Percentiles rank a stretch among this genome's conserved stretches.
Evolutionary conservation across 2,329 filamentous ascomycete genomes (phyloP).

Genomic region (Colletotrichum sp.): DNA sequence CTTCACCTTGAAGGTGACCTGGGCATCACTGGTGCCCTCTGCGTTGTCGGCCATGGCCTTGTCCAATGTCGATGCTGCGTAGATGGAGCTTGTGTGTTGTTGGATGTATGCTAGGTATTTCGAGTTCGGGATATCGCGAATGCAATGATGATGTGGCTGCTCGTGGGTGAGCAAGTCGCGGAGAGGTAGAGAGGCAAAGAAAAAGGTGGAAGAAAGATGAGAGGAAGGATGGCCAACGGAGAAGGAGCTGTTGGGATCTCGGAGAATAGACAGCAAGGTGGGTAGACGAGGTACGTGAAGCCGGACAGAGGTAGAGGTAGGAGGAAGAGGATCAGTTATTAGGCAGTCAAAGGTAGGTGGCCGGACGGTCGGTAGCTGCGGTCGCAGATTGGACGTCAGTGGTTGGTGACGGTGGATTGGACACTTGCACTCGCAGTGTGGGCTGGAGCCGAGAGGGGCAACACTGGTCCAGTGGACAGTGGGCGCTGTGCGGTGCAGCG

Average conservation of each 20-base stretch:
- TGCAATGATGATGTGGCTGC: background rate
- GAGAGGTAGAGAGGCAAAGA: background rate
- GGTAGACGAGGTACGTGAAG: background rate
- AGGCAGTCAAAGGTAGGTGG: background rate
- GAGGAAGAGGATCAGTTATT: background rate
- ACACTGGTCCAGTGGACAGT: background rate
- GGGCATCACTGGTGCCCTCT: constrained; percentile 67
- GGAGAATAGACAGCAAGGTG: background rate
- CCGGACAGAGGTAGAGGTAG: background rate
- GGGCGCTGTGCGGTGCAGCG: background rate
- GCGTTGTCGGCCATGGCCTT: constrained; percentile 68
- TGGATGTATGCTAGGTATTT: background rate
- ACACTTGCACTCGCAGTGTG: background rate
- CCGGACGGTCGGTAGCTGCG: constrained; percentile 3
- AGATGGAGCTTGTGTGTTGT: background rate
- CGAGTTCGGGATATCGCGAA: background rate
- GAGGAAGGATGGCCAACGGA: background rate
- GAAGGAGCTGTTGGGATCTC: constrained; percentile 1
- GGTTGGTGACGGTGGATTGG: constrained; percentile 10
- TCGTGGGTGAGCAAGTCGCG: background rate
- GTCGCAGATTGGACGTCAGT: constrained; percentile 11
- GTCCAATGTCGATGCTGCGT: background rate
- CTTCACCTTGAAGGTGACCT: constrained; percentile 97
- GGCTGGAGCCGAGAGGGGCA: constrained; percentile 13
- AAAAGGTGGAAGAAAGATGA: background rate